These are phyloP conservation scores for Aurifilum marmelostoma DNA, from an alignment of 2,329 filamentous ascomycete species.

Conservation along the genomic window DNA sequence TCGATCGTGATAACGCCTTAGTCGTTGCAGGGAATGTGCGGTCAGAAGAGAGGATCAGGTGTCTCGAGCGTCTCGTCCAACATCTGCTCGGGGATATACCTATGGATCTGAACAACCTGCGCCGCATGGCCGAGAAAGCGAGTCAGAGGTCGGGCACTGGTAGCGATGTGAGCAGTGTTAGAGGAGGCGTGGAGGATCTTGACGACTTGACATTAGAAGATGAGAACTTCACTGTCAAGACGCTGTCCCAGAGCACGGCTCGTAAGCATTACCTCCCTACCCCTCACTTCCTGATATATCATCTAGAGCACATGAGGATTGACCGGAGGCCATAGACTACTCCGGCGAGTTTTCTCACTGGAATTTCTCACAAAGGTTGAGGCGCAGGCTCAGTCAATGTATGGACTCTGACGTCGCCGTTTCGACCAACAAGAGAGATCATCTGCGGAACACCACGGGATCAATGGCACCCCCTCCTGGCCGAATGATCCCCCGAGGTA, in stretches of 20 bases:
- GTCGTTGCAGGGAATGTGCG: slow-evolving; percentile 7
- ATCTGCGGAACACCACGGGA: slow-evolving; percentile 32
- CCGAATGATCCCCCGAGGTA: slow-evolving; percentile 21
- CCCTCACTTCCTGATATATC: not conserved
- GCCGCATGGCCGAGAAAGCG: slow-evolving; percentile 31
- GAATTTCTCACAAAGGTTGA: slow-evolving; percentile 56
- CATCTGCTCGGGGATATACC: slow-evolving; percentile 31
- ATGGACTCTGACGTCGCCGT: slow-evolving; percentile 20
- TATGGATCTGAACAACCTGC: slow-evolving; percentile 30
- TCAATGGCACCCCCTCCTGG: slow-evolving; percentile 24
- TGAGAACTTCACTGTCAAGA: slow-evolving; percentile 46
- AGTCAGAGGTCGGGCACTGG: slow-evolving; percentile 18
- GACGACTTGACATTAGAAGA: slow-evolving; percentile 39
- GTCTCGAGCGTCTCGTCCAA: slow-evolving; percentile 29
- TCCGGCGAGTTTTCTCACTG: slow-evolving; percentile 57
- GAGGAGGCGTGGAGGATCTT: slow-evolving; percentile 31
- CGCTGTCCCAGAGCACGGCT: slow-evolving; percentile 45
- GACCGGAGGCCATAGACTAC: slow-evolving; percentile 43
- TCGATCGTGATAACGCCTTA: not conserved
- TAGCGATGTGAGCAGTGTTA: slow-evolving; percentile 27
- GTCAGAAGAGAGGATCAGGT: slow-evolving; percentile 27
- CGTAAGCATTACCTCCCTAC: slow-evolving; percentile 37
- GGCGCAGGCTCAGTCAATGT: slow-evolving; percentile 26
- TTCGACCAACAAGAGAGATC: slow-evolving; percentile 18
- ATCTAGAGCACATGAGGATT: slow-evolving; percentile 1